phyloP scores from a whole-genome alignment of 148 eudicot species.

The Rhododendron ovatum region DNA sequence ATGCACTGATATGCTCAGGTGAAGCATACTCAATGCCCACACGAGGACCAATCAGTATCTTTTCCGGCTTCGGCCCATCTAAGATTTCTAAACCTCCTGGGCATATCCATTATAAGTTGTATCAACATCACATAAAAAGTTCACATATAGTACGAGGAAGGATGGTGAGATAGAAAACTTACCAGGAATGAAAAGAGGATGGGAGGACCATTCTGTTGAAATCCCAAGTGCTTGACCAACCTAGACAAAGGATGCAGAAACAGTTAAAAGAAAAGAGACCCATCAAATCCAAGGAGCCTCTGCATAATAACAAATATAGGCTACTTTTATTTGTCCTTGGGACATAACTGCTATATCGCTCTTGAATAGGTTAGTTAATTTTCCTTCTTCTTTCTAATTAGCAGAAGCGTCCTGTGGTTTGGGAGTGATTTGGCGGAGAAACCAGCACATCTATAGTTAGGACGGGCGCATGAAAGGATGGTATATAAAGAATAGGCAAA shows the following conservation, averaged over 20 bases:
- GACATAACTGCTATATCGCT: not conserved
- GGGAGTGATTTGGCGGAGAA: not conserved
- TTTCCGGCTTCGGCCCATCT: slow-evolving; percentile 85
- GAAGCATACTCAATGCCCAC: slow-evolving; percentile 87
- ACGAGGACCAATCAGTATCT: slow-evolving; percentile 76
- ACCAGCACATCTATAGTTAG: not conserved
- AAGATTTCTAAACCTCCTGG: slow-evolving; percentile 81
- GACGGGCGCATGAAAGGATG: not conserved
- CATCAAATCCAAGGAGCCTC: slow-evolving; percentile 24
- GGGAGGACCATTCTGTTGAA: slow-evolving; percentile 90
- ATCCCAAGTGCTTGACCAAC: slow-evolving; percentile 92
- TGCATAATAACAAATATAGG: not conserved
- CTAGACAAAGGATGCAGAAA: slow-evolving; percentile 26
- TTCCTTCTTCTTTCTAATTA: not conserved
- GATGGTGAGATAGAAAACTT: slow-evolving; percentile 5
- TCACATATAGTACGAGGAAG: not conserved
- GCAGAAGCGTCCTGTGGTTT: not conserved
- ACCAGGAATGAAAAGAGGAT: slow-evolving; percentile 76
- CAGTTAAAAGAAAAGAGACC: slow-evolving; percentile 22
- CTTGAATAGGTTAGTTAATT: not conserved
- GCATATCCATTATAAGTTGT: not conserved
- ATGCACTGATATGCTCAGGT: slow-evolving; percentile 74
- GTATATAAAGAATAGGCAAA: not conserved
- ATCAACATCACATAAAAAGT: not conserved
- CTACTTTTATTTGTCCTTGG: not conserved